phyloP scores from a whole-genome alignment of 176 grass and related monocot genomes.

The Ensete ventricosum region DNA sequence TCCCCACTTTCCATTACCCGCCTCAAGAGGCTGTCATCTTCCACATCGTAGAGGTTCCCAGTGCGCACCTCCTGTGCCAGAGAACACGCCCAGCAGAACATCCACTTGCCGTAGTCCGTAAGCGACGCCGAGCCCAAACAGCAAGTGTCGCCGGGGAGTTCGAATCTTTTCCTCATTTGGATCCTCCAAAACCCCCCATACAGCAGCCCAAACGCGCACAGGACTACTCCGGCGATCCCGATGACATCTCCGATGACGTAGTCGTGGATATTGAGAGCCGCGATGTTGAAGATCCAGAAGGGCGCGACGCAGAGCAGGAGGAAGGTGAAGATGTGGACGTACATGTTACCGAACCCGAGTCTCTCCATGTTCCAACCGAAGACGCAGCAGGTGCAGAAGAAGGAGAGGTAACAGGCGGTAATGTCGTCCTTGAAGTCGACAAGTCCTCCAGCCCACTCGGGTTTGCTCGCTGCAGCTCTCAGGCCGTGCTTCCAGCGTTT shows the following conservation, averaged over 20 bases:
- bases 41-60: neutral
- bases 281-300: constrained; percentile 1
- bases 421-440: constrained; percentile 2
- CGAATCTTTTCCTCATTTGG: constrained; percentile 8
- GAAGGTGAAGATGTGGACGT: constrained; percentile 9
- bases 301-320: constrained; percentile 17
- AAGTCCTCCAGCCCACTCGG: constrained; percentile 7
- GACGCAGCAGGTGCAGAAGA: constrained; percentile 19
- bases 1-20: neutral
- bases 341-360: constrained; percentile 20
- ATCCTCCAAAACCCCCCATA: constrained; percentile 18
- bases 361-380: constrained; percentile 22
- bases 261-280: constrained; percentile 8
- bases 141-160: neutral
- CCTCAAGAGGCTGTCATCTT: neutral
- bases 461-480: neutral
- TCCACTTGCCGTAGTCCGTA: neutral
- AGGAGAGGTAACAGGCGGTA: neutral
- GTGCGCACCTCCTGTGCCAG: constrained; percentile 15
- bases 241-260: neutral
- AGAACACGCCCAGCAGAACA: constrained; percentile 10
- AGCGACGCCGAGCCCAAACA: neutral
- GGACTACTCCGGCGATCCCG: neutral
- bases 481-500: neutral
- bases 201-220: constrained; percentile 7